Percentiles rank a stretch among this genome's conserved stretches.
Evolutionary conservation across 768 basidiomycete species (phyloP).

Genomic region (Asterophora lycoperdoides): DNA sequence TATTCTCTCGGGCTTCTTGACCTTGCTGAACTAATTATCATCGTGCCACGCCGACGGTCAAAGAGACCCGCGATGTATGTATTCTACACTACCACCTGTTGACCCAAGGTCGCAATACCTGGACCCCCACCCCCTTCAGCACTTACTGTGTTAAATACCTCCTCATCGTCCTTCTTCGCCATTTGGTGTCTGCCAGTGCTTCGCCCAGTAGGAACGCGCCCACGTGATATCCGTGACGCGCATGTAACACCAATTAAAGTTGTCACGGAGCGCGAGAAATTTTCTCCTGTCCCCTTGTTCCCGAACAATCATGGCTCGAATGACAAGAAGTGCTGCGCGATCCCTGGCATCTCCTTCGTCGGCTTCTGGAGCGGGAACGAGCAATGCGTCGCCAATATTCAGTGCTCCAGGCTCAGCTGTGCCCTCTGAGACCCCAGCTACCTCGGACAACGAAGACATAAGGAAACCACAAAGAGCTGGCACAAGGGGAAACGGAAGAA

Average conservation of each 20-base stretch:
- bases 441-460: constrained; percentile 38
- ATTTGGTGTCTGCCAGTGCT: too few species aligned
- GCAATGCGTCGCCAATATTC: constrained; percentile 47
- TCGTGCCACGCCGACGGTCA: not conserved
- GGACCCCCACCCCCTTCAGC: constrained; percentile 5
- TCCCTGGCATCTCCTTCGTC: constrained; percentile 27
- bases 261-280: constrained; percentile 23
- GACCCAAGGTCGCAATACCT: not conserved
- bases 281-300: constrained; percentile 16
- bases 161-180: not conserved
- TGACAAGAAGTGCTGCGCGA: constrained; percentile 31
- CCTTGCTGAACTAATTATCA: too few species aligned
- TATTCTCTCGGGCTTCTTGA: constrained; percentile 50
- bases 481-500: constrained; percentile 10
- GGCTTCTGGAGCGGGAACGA: constrained; percentile 39
- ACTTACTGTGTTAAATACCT: not conserved
- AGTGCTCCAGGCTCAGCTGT: constrained; percentile 42
- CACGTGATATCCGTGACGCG: constrained; percentile 31
- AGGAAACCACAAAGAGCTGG: constrained; percentile 17
- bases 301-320: constrained; percentile 25
- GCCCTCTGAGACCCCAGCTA: constrained; percentile 47
- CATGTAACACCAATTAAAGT: constrained; percentile 24
- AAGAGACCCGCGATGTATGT: not conserved
- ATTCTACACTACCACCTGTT: not conserved
- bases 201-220: constrained; percentile 9